Evolutionary conservation across 1,284 basidiomycete species (phyloP).

Genomic region (Earliella scabrosa): DNA sequence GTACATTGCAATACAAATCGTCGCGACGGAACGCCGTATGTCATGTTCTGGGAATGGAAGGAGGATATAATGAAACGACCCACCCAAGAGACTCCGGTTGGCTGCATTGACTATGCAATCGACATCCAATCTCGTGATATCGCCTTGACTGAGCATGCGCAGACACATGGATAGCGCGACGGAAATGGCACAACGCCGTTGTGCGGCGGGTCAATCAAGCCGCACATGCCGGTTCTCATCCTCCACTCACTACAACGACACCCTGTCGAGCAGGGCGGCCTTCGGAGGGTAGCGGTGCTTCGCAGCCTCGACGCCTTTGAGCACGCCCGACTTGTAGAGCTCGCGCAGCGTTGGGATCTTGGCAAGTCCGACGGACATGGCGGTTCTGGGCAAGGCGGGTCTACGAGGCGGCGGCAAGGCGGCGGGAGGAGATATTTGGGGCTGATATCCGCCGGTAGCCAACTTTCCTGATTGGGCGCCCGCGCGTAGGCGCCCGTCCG

Average conservation of each 20-base stretch:
- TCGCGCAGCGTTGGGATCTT: constrained; percentile 57
- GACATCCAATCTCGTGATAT: constrained; percentile 74
- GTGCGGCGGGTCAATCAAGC: constrained; percentile 6
- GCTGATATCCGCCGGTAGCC: too few species aligned
- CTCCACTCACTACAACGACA: constrained; percentile 64
- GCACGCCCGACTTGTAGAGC: constrained; percentile 46
- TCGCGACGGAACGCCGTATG: constrained; percentile 7
- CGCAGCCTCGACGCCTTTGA: constrained; percentile 34
- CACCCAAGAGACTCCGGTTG: constrained; percentile 77
- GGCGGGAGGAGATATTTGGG: neutral
- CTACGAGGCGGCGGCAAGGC: neutral
- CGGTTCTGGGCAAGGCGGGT: neutral
- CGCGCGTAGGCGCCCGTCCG: too few species aligned
- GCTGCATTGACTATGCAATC: constrained; percentile 92
- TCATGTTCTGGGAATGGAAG: constrained; percentile 7
- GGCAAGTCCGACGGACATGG: constrained; percentile 42
- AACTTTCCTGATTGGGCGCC: constrained; percentile 7
- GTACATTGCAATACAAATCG: constrained; percentile 5
- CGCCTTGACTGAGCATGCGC: constrained; percentile 60
- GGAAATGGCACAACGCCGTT: constrained; percentile 9
- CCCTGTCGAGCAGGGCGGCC: constrained; percentile 47
- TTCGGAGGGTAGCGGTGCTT: constrained; percentile 41
- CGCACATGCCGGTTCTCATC: constrained; percentile 6
- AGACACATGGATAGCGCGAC: constrained; percentile 2
- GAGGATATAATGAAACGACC: constrained; percentile 22